phyloP scores from a whole-genome alignment of 257 asterid genomes.

The Solanum neorickii region DNA sequence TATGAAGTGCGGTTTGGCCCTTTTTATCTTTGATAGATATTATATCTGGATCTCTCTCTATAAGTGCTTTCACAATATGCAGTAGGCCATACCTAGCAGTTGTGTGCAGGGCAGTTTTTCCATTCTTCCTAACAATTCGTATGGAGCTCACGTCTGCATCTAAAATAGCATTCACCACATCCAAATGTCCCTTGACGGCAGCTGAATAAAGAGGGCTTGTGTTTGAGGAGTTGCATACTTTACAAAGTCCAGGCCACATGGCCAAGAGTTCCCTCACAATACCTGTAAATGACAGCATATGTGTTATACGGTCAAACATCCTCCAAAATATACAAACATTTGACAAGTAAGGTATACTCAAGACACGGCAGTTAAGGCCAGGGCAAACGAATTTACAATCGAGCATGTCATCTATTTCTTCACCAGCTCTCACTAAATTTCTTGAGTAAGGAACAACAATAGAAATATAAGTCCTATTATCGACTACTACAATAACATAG shows the following conservation, averaged over 20 bases:
- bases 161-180: conserved; percentile 72
- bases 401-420: neutral
- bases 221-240: conserved; percentile 74
- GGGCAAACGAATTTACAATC: neutral
- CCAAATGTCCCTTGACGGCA: conserved; percentile 63
- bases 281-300: conserved; percentile 29
- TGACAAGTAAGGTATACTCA: neutral
- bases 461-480: neutral
- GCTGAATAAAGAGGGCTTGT: conserved; percentile 96
- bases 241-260: conserved; percentile 92
- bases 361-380: neutral
- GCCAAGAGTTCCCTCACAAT: conserved; percentile 48
- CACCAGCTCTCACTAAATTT: neutral
- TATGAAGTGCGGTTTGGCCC: conserved; percentile 96
- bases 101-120: conserved; percentile 83
- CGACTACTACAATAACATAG: neutral
- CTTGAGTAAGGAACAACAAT: neutral
- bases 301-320: neutral
- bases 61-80: conserved; percentile 60
- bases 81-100: conserved; percentile 79
- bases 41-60: conserved; percentile 63
- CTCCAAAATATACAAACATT: neutral
- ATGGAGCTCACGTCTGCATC: conserved; percentile 61
- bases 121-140: conserved; percentile 77
- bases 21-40: conserved; percentile 78